Percentiles rank a stretch among this genome's conserved stretches.
Conservation (phyloP, 495 filamentous ascomycete genomes). For the Articulospora tetracladia region DNA sequence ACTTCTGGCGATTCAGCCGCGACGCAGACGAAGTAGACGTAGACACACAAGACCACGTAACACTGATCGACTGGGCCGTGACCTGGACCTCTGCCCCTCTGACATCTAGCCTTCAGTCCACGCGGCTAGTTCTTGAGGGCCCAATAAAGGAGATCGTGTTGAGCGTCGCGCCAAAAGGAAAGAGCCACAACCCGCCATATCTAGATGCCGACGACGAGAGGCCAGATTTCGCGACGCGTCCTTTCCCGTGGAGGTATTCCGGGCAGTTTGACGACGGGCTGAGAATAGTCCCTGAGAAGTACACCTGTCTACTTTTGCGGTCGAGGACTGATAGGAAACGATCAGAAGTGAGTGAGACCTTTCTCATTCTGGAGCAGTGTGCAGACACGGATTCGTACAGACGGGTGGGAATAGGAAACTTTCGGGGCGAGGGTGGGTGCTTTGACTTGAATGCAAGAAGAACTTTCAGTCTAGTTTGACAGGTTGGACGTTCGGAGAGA, state of each 20-base stretch:
- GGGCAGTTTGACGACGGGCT: neutral
- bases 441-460: neutral
- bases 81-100: neutral
- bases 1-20: neutral
- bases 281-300: neutral
- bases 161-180: neutral
- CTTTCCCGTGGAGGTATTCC: neutral
- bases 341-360: neutral
- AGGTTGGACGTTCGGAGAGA: no score
- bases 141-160: neutral
- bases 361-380: slow-evolving; percentile 23
- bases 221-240: neutral
- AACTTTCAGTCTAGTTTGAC: no score
- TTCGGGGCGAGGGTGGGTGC: neutral
- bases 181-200: neutral
- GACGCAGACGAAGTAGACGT: neutral
- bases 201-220: neutral
- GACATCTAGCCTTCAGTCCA: neutral
- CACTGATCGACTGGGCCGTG: neutral
- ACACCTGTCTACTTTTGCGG: neutral
- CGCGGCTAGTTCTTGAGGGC: neutral
- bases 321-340: neutral
- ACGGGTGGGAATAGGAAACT: neutral
- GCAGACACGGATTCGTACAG: neutral
- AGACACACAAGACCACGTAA: neutral